Percentiles rank a stretch among this genome's conserved stretches.
These are phyloP conservation scores for Mortierella sp. DNA, from an alignment of 371 early-diverging fungal genomes.

Conservation along the genomic window DNA sequence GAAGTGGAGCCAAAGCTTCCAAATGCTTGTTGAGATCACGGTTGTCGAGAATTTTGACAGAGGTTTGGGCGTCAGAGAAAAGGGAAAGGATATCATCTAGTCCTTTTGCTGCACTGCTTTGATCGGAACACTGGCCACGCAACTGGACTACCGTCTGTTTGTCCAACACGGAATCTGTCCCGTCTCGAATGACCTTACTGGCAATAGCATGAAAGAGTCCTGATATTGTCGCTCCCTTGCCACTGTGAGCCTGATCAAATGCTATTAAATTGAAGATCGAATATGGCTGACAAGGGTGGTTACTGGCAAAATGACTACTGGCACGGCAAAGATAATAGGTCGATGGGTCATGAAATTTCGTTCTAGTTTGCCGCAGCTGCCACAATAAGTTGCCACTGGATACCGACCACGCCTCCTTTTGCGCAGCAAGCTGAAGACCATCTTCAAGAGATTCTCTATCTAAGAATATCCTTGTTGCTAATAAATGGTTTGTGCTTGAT, in stretches of 20 bases:
- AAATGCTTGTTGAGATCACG: conserved; percentile 9
- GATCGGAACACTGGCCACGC: conserved; percentile 1
- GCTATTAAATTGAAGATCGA: conserved; percentile 12
- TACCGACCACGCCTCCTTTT: background rate
- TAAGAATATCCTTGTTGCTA: background rate
- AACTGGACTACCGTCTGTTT: conserved; percentile 13
- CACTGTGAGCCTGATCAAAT: conserved; percentile 7
- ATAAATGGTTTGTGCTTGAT: background rate
- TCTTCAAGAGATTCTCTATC: background rate
- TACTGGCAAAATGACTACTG: conserved; percentile 7
- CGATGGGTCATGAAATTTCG: background rate
- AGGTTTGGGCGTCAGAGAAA: conserved; percentile 1
- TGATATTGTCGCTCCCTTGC: conserved; percentile 10
- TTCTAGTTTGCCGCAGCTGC: background rate
- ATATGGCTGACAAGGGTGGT: conserved; percentile 20
- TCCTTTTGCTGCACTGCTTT: conserved; percentile 8
- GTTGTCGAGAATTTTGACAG: conserved; percentile 8
- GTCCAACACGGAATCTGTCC: conserved; percentile 4
- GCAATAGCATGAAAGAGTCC: conserved; percentile 15
- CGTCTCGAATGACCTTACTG: conserved; percentile 13
- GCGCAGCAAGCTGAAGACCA: too few species aligned
- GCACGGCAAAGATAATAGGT: conserved; percentile 14
- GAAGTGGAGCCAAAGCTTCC: conserved; percentile 16
- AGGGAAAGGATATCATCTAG: conserved; percentile 12
- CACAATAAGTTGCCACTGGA: background rate